Evolutionary conservation across 805 yeast species (phyloP).

Genomic region (Saturnispora galanensis): DNA sequence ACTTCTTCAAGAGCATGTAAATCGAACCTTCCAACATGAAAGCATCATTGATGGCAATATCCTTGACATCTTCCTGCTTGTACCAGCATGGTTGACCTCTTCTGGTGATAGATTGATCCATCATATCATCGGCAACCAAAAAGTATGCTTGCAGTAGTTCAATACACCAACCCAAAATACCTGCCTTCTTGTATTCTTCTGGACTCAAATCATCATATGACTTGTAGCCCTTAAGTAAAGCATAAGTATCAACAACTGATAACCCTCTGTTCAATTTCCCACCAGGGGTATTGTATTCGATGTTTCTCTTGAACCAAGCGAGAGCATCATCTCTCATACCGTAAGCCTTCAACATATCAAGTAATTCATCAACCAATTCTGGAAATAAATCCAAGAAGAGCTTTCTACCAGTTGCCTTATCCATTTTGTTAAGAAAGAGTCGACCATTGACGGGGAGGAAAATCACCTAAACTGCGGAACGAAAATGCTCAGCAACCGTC

Average conservation of each 20-base stretch:
- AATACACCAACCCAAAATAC: slow-evolving; percentile 90
- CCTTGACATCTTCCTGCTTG: slow-evolving; percentile 65
- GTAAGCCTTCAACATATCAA: slow-evolving; percentile 48
- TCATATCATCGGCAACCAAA: slow-evolving; percentile 96
- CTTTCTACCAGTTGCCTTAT: slow-evolving; percentile 34
- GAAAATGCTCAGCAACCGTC: too few relatives aligned
- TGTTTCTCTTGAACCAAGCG: slow-evolving; percentile 66
- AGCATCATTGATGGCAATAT: slow-evolving; percentile 94
- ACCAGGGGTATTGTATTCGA: slow-evolving; percentile 87
- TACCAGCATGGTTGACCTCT: slow-evolving; percentile 99
- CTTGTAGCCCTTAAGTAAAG: slow-evolving; percentile 57
- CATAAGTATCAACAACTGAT: slow-evolving; percentile 89
- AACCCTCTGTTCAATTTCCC: slow-evolving; percentile 96
- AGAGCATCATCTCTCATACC: slow-evolving; percentile 83
- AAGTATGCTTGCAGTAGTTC: slow-evolving; percentile 94
- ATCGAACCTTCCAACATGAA: slow-evolving; percentile 95
- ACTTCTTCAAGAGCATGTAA: slow-evolving; percentile 77
- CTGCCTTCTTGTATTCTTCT: slow-evolving; percentile 73
- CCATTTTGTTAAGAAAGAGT: slow-evolving; percentile 17
- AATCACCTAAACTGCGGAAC: too few relatives aligned
- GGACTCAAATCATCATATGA: slow-evolving; percentile 44
- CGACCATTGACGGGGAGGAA: neutral
- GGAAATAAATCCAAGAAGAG: slow-evolving; percentile 66
- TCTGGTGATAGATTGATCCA: slow-evolving; percentile 94
- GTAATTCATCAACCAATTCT: slow-evolving; percentile 64